Evolutionary conservation across 2,329 filamentous ascomycete genomes (phyloP).

Genomic region (Colletotrichum incanum): DNA sequence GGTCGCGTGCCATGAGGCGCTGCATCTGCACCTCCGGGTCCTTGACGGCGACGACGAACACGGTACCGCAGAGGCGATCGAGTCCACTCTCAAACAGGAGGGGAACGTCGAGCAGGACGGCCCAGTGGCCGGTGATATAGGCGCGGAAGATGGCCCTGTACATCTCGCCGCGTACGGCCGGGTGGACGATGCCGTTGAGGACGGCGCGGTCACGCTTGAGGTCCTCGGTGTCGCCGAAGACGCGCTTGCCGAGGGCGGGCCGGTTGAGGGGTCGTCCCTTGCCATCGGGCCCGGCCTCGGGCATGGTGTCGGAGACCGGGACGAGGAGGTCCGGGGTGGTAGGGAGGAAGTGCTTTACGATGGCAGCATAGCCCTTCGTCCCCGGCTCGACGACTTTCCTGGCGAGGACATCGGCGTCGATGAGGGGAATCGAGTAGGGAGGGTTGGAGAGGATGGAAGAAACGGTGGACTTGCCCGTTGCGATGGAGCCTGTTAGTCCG

Average conservation of each 20-base stretch:
- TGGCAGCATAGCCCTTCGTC: slow-evolving; percentile 85
- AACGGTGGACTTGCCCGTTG: slow-evolving; percentile 97
- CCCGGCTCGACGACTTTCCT: slow-evolving; percentile 96
- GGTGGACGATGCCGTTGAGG: slow-evolving; percentile 93
- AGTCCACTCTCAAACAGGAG: slow-evolving; percentile 91
- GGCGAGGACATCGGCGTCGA: slow-evolving; percentile 94
- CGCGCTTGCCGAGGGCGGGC: slow-evolving; percentile 84
- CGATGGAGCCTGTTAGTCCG: slow-evolving; percentile 96
- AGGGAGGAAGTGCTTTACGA: slow-evolving; percentile 85
- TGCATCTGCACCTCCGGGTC: slow-evolving; percentile 88
- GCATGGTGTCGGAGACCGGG: slow-evolving; percentile 66
- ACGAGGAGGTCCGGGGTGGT: slow-evolving; percentile 90
- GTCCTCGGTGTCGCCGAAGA: slow-evolving; percentile 86
- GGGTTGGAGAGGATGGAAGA: slow-evolving; percentile 84
- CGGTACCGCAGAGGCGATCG: slow-evolving; percentile 87
- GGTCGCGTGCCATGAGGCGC: slow-evolving; percentile 81
- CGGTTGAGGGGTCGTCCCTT: slow-evolving; percentile 86
- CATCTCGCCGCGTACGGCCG: slow-evolving; percentile 88
- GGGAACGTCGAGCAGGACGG: slow-evolving; percentile 92
- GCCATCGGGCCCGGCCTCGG: slow-evolving; percentile 69
- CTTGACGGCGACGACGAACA: slow-evolving; percentile 88
- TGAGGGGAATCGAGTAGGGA: slow-evolving; percentile 89
- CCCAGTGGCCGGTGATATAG: slow-evolving; percentile 86
- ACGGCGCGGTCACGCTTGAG: slow-evolving; percentile 79
- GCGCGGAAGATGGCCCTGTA: slow-evolving; percentile 80